Percentiles rank a stretch among this genome's conserved stretches.
phyloP scores from a whole-genome alignment of 108 stramenopile genomes.

The Licmophora abbreviata region DNA sequence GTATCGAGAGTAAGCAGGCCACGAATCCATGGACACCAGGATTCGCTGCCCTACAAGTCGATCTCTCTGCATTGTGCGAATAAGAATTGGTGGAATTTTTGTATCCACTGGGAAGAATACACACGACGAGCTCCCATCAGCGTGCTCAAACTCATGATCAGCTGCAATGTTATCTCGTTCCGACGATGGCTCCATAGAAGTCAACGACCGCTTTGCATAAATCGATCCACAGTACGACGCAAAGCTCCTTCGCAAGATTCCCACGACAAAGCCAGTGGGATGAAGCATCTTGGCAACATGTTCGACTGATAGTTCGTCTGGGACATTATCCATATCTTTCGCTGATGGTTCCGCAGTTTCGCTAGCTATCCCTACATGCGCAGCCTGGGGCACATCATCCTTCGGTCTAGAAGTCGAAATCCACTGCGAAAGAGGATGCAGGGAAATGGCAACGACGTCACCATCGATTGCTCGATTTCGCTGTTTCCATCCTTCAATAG shows the following conservation, averaged over 20 bases:
- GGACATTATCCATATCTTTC: slow-evolving; percentile 56
- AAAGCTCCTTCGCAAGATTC: slow-evolving; percentile 81
- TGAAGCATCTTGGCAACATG: slow-evolving; percentile 26
- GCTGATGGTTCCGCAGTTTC: slow-evolving; percentile 66
- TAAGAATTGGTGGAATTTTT: slow-evolving; percentile 70
- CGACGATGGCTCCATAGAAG: slow-evolving; percentile 6
- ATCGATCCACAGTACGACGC: slow-evolving; percentile 69
- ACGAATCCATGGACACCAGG: slow-evolving; percentile 82
- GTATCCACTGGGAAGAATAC: slow-evolving; percentile 91
- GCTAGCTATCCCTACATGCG: slow-evolving; percentile 43
- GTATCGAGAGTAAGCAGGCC: slow-evolving; percentile 81
- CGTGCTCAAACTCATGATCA: slow-evolving; percentile 60
- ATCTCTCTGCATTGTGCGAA: slow-evolving; percentile 74
- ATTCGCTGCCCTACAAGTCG: slow-evolving; percentile 72
- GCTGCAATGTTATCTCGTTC: slow-evolving; percentile 76
- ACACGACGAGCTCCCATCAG: slow-evolving; percentile 70
- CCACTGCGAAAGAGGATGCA: slow-evolving; percentile 60
- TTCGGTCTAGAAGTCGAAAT: slow-evolving; percentile 14
- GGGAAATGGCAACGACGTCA: slow-evolving; percentile 88
- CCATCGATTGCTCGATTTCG: slow-evolving; percentile 96
- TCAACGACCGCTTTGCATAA: slow-evolving; percentile 18
- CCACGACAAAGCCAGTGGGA: slow-evolving; percentile 84
- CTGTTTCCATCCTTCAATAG: slow-evolving; percentile 41
- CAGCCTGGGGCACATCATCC: slow-evolving; percentile 4
- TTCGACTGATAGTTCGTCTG: slow-evolving; percentile 36